Conservation (phyloP, 257 asterid species). For the Catharanthus roseus region DNA sequence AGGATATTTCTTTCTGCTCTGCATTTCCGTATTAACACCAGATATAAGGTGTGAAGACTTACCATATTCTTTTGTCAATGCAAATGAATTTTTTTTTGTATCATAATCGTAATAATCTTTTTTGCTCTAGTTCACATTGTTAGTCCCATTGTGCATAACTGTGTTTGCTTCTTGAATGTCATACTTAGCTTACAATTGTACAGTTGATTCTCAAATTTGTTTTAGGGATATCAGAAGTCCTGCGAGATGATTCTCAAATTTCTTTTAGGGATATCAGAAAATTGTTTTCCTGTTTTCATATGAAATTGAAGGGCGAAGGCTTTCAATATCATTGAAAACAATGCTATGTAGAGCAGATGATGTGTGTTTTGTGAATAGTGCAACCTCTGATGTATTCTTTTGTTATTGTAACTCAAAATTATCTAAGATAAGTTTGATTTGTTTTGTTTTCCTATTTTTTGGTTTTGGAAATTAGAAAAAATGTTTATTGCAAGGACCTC, state of each 20-base stretch:
- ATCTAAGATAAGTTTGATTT: neutral
- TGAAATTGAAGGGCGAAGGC: neutral
- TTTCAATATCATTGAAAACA: neutral
- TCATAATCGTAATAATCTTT: neutral
- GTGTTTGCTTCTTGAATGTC: neutral
- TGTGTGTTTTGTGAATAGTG: conserved; percentile 2
- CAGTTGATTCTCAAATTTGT: neutral
- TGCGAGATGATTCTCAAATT: neutral
- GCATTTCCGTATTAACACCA: conserved; percentile 95
- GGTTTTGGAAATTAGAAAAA: neutral
- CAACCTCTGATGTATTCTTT: neutral
- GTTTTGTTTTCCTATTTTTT: neutral
- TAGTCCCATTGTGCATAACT: neutral
- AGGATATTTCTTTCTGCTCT: conserved; percentile 97
- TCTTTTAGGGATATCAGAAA: neutral
- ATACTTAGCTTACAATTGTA: neutral
- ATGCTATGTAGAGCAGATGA: neutral
- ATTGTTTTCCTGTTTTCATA: neutral
- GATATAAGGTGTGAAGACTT: conserved; percentile 73
- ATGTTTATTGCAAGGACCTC: neutral
- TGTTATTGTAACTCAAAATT: neutral
- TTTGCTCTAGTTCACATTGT: neutral
- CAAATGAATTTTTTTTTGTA: neutral
- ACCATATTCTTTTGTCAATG: conserved; percentile 15
- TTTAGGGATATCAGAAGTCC: neutral